These are phyloP conservation scores for Misopates orontium DNA, from an alignment of 257 asterid species.

Conservation along the genomic window DNA sequence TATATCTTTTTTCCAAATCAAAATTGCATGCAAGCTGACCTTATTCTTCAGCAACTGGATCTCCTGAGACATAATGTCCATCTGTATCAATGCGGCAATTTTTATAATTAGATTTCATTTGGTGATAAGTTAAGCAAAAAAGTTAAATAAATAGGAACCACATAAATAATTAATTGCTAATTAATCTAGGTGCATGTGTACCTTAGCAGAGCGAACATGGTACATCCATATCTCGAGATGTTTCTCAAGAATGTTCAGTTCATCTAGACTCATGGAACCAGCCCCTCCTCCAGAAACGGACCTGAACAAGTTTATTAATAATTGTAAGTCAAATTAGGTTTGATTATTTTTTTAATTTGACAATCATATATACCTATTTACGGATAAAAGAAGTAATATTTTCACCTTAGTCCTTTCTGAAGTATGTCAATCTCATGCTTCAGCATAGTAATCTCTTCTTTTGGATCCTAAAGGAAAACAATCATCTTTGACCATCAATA, in stretches of 20 bases:
- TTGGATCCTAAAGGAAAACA: constrained; percentile 51
- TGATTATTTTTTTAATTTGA: too few species aligned
- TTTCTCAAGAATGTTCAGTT: constrained; percentile 67
- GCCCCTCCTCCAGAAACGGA: constrained; percentile 74
- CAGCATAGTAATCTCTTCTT: constrained; percentile 71
- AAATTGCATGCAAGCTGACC: constrained; percentile 40
- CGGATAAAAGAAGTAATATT: not conserved
- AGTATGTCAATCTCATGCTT: constrained; percentile 84
- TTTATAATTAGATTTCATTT: not conserved
- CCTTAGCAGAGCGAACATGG: constrained; percentile 88
- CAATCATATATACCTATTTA: too few species aligned
- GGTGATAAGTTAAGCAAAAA: too few species aligned
- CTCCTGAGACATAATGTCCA: constrained; percentile 86
- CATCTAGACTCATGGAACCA: constrained; percentile 68
- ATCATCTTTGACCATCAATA: too few species aligned
- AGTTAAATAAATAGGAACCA: not conserved
- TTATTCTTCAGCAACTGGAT: constrained; percentile 76
- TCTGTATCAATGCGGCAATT: constrained; percentile 43
- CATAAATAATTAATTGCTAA: not conserved
- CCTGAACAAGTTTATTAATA: constrained; percentile 36
- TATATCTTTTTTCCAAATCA: too few species aligned
- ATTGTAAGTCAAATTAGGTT: too few species aligned
- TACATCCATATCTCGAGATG: constrained; percentile 73
- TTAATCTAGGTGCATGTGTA: constrained; percentile 17
- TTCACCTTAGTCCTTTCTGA: constrained; percentile 77